Evolutionary conservation across 805 yeast genomes (phyloP).

Genomic region (Yarrowia osloensis): DNA sequence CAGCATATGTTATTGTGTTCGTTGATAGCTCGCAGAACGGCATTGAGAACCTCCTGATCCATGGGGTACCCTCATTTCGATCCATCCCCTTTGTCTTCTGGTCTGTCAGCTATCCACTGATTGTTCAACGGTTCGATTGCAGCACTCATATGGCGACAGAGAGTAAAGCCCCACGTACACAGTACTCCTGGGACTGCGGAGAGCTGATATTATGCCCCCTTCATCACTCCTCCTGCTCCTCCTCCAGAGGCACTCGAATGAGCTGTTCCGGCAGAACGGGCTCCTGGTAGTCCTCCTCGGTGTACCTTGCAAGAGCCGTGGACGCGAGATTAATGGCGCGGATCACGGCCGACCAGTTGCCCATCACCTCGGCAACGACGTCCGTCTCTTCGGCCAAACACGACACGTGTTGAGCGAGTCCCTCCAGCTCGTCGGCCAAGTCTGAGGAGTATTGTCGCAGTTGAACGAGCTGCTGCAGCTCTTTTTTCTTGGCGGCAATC

Average conservation of each 20-base stretch:
- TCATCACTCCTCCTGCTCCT: background rate
- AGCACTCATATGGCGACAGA: too few relatives aligned
- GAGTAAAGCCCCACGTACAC: too few relatives aligned
- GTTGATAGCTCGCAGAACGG: too few relatives aligned
- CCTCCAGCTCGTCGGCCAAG: constrained; percentile 22
- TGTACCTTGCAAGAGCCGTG: constrained; percentile 16
- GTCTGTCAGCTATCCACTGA: too few relatives aligned
- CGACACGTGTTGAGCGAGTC: constrained; percentile 12
- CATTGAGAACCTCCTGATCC: too few relatives aligned
- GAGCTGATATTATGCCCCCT: too few relatives aligned
- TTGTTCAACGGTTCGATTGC: too few relatives aligned
- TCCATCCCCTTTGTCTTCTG: too few relatives aligned
- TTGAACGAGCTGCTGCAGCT: constrained; percentile 9
- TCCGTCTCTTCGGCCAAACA: constrained; percentile 12
- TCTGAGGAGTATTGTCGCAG: constrained; percentile 13
- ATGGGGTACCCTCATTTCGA: too few relatives aligned
- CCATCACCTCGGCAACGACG: constrained; percentile 27
- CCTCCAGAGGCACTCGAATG: constrained; percentile 21
- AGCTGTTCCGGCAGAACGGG: constrained; percentile 21
- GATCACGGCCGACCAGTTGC: constrained; percentile 24
- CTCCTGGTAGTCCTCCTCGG: constrained; percentile 23
- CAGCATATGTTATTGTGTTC: too few relatives aligned
- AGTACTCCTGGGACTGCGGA: too few relatives aligned
- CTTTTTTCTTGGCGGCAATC: constrained; percentile 7
- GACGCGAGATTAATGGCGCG: constrained; percentile 18